Evolutionary conservation across 192 early-diverging fungal species (phyloP).

Genomic region (Gaertneriomyces semiglobifer): DNA sequence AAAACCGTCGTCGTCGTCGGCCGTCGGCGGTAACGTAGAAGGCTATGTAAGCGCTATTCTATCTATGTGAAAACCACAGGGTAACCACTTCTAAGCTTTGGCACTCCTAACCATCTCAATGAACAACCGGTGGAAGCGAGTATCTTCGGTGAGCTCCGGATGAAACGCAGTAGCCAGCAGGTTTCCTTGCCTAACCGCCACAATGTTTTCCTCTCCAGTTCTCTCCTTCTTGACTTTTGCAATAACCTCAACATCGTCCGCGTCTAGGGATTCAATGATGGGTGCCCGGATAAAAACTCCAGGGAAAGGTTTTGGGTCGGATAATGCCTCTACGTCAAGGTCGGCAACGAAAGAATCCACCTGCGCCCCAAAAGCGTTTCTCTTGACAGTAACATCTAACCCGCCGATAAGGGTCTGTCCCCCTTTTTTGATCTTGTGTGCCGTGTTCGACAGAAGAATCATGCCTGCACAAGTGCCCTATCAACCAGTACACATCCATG

Average conservation of each 20-base stretch:
- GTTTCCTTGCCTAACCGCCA: conserved; percentile 86
- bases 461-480: conserved; percentile 94
- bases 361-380: conserved; percentile 95
- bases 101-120: conserved; percentile 31
- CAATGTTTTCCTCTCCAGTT: conserved; percentile 54
- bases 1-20: no score
- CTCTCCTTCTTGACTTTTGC: conserved; percentile 52
- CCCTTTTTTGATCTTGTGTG: conserved; percentile 71
- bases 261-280: conserved; percentile 68
- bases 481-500: neutral
- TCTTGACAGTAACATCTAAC: conserved; percentile 76
- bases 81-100: neutral
- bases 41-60: no score
- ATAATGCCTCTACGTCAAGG: conserved; percentile 57
- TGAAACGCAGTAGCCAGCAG: conserved; percentile 93
- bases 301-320: conserved; percentile 40
- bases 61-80: no score
- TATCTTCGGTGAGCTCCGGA: conserved; percentile 90
- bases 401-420: conserved; percentile 85
- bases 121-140: conserved; percentile 87
- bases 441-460: conserved; percentile 81
- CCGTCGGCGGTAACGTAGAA: no score
- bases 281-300: conserved; percentile 96
- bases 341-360: conserved; percentile 82
- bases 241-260: conserved; percentile 69